Evolutionary conservation across 257 asterid species (phyloP), one percentile per base, ranked within the genome.

Genomic region (Solanum peruvianum): DNA sequence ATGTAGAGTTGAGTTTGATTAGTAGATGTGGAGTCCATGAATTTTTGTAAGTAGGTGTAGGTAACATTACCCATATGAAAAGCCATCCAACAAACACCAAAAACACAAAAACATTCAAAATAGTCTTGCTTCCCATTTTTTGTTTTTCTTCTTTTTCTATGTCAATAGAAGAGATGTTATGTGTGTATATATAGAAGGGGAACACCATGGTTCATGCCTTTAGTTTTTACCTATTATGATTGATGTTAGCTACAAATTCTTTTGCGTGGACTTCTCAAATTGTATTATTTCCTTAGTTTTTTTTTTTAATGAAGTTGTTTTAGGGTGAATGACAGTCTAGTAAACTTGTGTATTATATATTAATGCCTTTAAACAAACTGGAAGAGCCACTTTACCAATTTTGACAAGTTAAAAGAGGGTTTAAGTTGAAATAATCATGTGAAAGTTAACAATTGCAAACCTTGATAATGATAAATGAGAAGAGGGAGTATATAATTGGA

Each of bases 21-120:
- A 66, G 7, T 25, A 93, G 84, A 29, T 89, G 85, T 45, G 89
- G 93, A 73, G 90, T 47, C 97, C 97, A 94, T 7, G 86, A 62
- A 83, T 35, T 5, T 88, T 92, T 92, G 90, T 91, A 94, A 41
- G 87, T 88, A 52, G 85, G 84, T 78, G 93, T 91, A 44, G 97
- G 95, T 84, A 91, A 82, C 95, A 93, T 90, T 42, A 89, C 29
- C 95, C 97, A 94, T 73, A 91, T 41, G 41, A 94, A 83, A 88
- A 94, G 80, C 82, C 91, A 90, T 44, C 93, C 95, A 10, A 88
- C 82, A 83, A 93, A 92, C 88, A 94, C 90, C 52, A 90, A 39
- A 72, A 91, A 80, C 85, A 92, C 91, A 82, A 87, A 85, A 58
- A 15, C 11, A 87, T 90, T 92, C 93, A 94, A 92, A 81, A 85